These are phyloP conservation scores for Murraya paniculata DNA, from an alignment of 345 rosid genomes.

Conservation along the genomic window DNA sequence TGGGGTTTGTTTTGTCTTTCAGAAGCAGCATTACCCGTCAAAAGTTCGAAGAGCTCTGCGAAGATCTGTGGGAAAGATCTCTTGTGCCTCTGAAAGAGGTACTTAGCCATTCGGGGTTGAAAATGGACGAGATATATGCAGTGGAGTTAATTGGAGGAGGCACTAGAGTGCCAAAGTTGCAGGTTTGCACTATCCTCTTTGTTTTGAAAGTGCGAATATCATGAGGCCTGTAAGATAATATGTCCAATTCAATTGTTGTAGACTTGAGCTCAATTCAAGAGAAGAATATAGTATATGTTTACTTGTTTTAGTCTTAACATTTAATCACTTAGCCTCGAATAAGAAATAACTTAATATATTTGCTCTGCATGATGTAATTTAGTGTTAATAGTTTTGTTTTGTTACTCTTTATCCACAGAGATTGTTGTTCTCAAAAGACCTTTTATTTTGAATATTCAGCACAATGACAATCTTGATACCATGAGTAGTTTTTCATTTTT, in stretches of 20 bases:
- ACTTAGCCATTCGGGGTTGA: constrained; percentile 70
- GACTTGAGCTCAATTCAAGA: background rate
- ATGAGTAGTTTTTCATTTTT: background rate
- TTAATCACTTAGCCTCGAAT: background rate
- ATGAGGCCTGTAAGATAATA: background rate
- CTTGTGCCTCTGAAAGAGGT: constrained; percentile 77
- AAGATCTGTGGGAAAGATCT: constrained; percentile 90
- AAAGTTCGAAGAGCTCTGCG: constrained; percentile 95
- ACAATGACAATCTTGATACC: background rate
- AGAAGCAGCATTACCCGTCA: constrained; percentile 97
- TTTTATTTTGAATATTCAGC: background rate
- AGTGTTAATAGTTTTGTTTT: background rate
- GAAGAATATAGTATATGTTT: background rate
- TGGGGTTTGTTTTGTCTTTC: constrained; percentile 21
- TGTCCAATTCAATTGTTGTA: background rate
- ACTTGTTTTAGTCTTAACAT: background rate
- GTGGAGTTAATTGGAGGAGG: constrained; percentile 98
- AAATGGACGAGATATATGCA: constrained; percentile 75
- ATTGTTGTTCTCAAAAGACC: background rate
- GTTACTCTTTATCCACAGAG: background rate
- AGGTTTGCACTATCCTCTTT: constrained; percentile 49
- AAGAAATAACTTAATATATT: background rate
- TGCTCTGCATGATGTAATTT: background rate
- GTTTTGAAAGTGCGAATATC: background rate
- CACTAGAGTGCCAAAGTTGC: constrained; percentile 97